These are phyloP conservation scores for Nemania sp. DNA, from an alignment of 2,329 filamentous ascomycete genomes.

Conservation along the genomic window DNA sequence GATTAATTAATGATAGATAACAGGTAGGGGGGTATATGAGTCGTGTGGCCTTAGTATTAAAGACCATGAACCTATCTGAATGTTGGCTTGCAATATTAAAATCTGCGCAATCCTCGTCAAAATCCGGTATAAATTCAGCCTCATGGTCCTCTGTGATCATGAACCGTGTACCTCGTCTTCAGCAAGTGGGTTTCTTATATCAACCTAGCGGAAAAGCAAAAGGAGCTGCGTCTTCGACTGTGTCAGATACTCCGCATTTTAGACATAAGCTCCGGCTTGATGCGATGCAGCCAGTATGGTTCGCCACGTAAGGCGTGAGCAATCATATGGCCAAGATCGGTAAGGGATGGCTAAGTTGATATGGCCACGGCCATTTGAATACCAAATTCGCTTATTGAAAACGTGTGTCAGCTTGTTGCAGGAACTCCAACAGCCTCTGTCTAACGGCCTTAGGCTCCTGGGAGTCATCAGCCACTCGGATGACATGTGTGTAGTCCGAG, in stretches of 20 bases:
- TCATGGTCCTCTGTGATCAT: too few species aligned
- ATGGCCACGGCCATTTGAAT: background rate
- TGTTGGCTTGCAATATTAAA: too few species aligned
- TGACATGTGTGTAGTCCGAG: slow-evolving; percentile 23
- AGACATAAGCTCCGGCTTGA: background rate
- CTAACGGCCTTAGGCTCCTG: slow-evolving; percentile 11
- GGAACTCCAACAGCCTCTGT: slow-evolving; percentile 9
- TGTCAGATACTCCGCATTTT: background rate
- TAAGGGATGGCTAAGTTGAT: too few species aligned
- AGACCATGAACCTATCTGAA: too few species aligned
- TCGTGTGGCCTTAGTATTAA: too few species aligned
- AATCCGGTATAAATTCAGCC: too few species aligned
- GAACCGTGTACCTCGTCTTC: too few species aligned
- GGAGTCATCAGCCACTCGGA: slow-evolving; percentile 4
- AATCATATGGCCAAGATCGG: too few species aligned
- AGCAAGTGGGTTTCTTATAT: too few species aligned
- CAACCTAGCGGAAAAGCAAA: background rate
- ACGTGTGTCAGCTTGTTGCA: slow-evolving; percentile 18
- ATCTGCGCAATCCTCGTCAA: too few species aligned
- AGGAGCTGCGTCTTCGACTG: background rate
- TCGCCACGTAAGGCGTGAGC: too few species aligned
- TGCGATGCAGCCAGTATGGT: background rate
- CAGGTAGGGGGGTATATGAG: too few species aligned
- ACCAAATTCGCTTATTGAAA: slow-evolving; percentile 9
- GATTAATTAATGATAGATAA: background rate